These are phyloP conservation scores for Epichloe glyceriae DNA, from an alignment of 2,329 filamentous ascomycete genomes.

Conservation along the genomic window DNA sequence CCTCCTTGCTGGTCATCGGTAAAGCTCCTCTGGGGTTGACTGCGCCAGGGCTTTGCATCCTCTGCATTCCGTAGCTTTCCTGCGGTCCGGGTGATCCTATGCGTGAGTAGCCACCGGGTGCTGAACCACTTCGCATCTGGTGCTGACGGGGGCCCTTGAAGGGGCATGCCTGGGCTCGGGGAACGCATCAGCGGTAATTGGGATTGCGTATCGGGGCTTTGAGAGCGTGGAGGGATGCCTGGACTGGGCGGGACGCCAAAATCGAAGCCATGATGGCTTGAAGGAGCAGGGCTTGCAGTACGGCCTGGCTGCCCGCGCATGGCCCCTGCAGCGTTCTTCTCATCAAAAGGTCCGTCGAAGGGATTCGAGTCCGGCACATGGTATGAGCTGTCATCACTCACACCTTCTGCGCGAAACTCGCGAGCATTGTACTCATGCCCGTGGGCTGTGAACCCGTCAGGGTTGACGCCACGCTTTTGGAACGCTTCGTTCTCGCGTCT, in stretches of 20 bases:
- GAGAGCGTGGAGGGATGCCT: not conserved
- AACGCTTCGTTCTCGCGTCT: slow-evolving; percentile 38
- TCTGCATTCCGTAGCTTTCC: slow-evolving; percentile 5
- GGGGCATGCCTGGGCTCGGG: not conserved
- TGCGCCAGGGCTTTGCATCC: slow-evolving; percentile 7
- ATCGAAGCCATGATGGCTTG: slow-evolving; percentile 8
- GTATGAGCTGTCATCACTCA: slow-evolving; percentile 8
- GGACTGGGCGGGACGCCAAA: slow-evolving; percentile 8
- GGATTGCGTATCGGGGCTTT: slow-evolving; percentile 4
- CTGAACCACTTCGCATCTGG: slow-evolving; percentile 6
- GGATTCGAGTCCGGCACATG: slow-evolving; percentile 9
- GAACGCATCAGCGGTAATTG: not conserved
- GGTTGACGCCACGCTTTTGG: slow-evolving; percentile 33
- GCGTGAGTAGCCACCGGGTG: slow-evolving; percentile 2
- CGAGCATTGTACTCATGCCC: slow-evolving; percentile 12
- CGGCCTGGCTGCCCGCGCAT: slow-evolving; percentile 1
- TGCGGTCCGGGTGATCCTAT: slow-evolving; percentile 8
- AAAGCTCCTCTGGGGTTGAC: slow-evolving; percentile 7
- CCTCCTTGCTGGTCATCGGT: slow-evolving; percentile 4
- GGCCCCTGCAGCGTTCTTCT: slow-evolving; percentile 2
- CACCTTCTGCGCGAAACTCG: slow-evolving; percentile 6
- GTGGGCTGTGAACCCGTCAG: slow-evolving; percentile 28
- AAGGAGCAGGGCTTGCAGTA: slow-evolving; percentile 7
- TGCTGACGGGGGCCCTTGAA: not conserved
- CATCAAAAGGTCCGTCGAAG: slow-evolving; percentile 6